phyloP scores from a whole-genome alignment of 352 stramenopile genomes.

The Globisporangium lucens region DNA sequence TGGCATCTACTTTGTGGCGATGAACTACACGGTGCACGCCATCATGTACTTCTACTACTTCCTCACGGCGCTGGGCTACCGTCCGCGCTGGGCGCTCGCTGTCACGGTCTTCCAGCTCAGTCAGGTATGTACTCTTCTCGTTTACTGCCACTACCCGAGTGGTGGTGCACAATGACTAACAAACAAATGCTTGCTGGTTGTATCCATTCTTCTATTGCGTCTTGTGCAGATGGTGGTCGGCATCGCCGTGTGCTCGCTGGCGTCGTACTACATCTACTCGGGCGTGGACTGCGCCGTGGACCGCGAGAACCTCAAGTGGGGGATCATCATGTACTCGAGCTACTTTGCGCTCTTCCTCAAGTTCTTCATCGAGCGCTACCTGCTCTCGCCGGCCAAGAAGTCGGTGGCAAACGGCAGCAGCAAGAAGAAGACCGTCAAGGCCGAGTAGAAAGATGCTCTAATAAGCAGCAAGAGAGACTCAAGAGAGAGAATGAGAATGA shows the following conservation, averaged over 20 bases:
- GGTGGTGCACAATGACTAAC: too few relatives aligned
- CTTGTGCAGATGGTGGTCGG: conserved; percentile 65
- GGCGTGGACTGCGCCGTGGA: conserved; percentile 70
- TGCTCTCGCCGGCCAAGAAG: conserved; percentile 47
- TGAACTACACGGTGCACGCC: conserved; percentile 98
- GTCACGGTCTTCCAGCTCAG: conserved; percentile 91
- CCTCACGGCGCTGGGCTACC: conserved; percentile 80
- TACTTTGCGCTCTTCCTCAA: conserved; percentile 93
- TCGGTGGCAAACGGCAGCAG: background rate
- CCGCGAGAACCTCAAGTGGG: conserved; percentile 85
- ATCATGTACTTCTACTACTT: conserved; percentile 98
- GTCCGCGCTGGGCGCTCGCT: conserved; percentile 67
- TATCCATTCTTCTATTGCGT: background rate
- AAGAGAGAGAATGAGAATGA: background rate
- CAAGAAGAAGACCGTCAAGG: conserved; percentile 31
- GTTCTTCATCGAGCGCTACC: conserved; percentile 90
- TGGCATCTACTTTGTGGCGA: conserved; percentile 96
- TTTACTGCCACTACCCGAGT: background rate
- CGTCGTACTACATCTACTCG: conserved; percentile 80
- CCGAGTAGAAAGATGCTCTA: conserved; percentile 8
- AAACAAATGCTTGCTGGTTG: too few relatives aligned
- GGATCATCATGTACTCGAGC: conserved; percentile 92
- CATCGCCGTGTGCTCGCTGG: conserved; percentile 64
- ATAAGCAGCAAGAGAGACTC: too few relatives aligned
- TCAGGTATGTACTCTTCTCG: conserved; percentile 73